phyloP scores from a whole-genome alignment of 2,329 filamentous ascomycete genomes.

The Xylariaceae sp. region DNA sequence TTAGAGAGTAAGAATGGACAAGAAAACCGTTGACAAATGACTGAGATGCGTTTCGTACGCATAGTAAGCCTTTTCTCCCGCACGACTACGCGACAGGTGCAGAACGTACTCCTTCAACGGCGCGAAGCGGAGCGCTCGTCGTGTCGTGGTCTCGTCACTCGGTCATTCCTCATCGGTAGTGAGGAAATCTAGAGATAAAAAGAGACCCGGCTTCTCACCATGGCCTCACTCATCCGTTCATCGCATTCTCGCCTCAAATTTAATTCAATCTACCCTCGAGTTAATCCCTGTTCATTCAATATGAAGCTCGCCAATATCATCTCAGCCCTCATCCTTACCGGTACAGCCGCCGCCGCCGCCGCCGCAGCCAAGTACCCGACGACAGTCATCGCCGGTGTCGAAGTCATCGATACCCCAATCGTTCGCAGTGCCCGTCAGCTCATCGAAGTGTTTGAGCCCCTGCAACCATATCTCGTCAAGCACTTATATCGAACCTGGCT shows the following conservation, averaged over 20 bases:
- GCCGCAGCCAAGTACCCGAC: slow-evolving; percentile 5
- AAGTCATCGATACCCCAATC: slow-evolving; percentile 9
- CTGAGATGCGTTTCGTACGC: no score
- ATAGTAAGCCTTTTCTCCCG: no score
- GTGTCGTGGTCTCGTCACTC: no score
- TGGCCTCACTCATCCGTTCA: not conserved
- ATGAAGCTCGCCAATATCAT: slow-evolving; percentile 8
- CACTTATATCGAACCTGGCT: slow-evolving; percentile 11
- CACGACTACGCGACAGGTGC: no score
- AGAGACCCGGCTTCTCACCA: no score
- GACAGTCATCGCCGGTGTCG: slow-evolving; percentile 5
- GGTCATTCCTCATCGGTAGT: no score
- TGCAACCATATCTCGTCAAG: slow-evolving; percentile 7
- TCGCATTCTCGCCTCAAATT: not conserved
- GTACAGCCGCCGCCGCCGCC: not conserved
- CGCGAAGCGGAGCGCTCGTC: no score
- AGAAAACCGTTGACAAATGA: no score
- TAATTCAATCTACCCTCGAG: slow-evolving; percentile 9
- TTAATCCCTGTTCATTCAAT: not conserved
- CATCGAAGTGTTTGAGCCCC: slow-evolving; percentile 4
- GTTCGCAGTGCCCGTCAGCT: slow-evolving; percentile 7
- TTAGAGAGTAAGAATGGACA: no score
- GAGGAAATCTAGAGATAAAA: no score
- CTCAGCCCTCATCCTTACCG: slow-evolving; percentile 1
- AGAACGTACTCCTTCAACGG: no score